Conservation (phyloP, 2,329 filamentous ascomycete species). For the Fusarium coicis region DNA sequence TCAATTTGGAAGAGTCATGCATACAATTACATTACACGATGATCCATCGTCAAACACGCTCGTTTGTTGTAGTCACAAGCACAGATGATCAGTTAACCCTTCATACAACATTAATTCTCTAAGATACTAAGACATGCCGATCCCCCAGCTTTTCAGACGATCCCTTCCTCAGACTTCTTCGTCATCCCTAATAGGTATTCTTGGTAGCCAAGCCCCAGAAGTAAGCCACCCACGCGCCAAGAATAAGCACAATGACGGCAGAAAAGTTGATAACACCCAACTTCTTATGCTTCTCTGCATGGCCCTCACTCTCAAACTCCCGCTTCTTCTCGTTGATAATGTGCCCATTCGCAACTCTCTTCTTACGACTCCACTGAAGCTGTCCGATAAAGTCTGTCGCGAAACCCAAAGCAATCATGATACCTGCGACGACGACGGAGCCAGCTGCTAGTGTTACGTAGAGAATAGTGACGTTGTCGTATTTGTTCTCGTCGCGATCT, state of each 20-base stretch:
- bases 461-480: slow-evolving; percentile 64
- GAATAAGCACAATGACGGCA: slow-evolving; percentile 56
- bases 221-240: slow-evolving; percentile 66
- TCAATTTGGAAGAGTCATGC: background rate
- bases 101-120: background rate
- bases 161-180: background rate
- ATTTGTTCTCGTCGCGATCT: slow-evolving; percentile 66
- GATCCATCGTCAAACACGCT: background rate
- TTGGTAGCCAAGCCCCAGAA: slow-evolving; percentile 70
- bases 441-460: slow-evolving; percentile 65
- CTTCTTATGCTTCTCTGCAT: slow-evolving; percentile 51
- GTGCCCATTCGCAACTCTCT: slow-evolving; percentile 58
- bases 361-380: slow-evolving; percentile 68
- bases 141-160: background rate
- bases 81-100: background rate
- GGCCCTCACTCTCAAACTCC: slow-evolving; percentile 50
- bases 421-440: slow-evolving; percentile 57
- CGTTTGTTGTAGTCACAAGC: background rate
- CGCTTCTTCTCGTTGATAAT: slow-evolving; percentile 56
- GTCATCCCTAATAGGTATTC: slow-evolving; percentile 40
- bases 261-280: slow-evolving; percentile 58
- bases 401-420: slow-evolving; percentile 53
- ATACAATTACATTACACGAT: background rate
- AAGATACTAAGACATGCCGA: background rate
- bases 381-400: slow-evolving; percentile 56